Conservation (phyloP, 2,329 filamentous ascomycete genomes). For the Nothophaeocryptopus gaeumannii region DNA sequence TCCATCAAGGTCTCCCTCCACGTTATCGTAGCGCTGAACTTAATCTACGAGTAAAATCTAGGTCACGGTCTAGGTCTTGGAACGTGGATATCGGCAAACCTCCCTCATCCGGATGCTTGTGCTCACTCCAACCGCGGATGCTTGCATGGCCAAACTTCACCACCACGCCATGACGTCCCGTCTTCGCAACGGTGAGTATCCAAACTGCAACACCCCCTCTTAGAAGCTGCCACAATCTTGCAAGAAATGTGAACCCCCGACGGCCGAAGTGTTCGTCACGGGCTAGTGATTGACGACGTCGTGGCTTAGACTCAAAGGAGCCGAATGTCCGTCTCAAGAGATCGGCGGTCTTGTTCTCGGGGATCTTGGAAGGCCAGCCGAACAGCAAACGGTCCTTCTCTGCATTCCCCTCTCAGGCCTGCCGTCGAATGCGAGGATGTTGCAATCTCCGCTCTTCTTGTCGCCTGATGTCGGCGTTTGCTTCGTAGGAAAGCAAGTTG, state of each 20-base stretch:
- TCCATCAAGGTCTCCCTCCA: too few relatives aligned
- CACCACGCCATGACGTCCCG: background rate
- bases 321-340: slow-evolving; percentile 1
- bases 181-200: background rate
- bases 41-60: too few relatives aligned
- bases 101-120: too few relatives aligned
- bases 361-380: background rate
- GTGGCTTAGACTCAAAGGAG: slow-evolving; percentile 1
- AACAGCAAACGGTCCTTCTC: background rate
- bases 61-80: background rate
- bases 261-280: too few relatives aligned
- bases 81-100: background rate
- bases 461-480: background rate
- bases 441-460: background rate
- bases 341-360: slow-evolving; percentile 3
- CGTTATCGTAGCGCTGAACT: too few relatives aligned
- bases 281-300: background rate
- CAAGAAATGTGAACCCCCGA: background rate
- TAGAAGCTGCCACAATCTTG: background rate
- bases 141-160: background rate
- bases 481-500: background rate
- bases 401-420: background rate
- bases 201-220: background rate
- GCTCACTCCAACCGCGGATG: too few relatives aligned
- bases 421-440: background rate